phyloP scores from a whole-genome alignment of 306 rosid species.

The Castanospermum australe region DNA sequence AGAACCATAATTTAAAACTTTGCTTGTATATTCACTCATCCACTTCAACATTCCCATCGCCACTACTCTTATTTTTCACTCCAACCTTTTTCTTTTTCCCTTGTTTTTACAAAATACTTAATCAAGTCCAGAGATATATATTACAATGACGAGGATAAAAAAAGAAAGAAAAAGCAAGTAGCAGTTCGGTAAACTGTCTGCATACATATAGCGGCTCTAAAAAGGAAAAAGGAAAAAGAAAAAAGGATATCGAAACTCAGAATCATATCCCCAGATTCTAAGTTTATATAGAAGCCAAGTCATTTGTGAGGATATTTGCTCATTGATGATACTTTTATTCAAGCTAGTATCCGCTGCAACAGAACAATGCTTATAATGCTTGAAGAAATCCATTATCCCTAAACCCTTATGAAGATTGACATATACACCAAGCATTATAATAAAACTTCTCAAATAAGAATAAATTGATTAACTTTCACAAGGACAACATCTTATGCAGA shows the following conservation, averaged over 20 bases:
- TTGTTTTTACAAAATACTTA: neutral
- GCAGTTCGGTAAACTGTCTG: neutral
- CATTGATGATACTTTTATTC: neutral
- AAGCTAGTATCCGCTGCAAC: neutral
- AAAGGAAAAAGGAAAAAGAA: neutral
- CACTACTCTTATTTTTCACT: too few species aligned
- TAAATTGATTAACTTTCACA: neutral
- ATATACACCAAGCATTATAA: neutral
- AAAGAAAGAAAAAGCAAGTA: neutral
- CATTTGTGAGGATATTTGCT: neutral
- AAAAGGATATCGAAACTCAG: neutral
- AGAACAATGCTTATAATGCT: neutral
- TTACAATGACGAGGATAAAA: neutral
- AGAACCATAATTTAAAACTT: too few species aligned
- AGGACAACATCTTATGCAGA: neutral
- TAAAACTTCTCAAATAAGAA: neutral
- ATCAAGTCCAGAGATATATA: neutral
- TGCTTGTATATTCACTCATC: too few species aligned
- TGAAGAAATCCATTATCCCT: neutral
- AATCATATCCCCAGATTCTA: neutral
- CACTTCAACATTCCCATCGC: too few species aligned
- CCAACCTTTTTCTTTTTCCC: neutral
- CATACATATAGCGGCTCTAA: neutral
- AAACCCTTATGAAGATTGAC: neutral
- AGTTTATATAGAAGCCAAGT: neutral